Base-by-base conservation (phyloP, 352 stramenopile genomes). In the Phytophthora boehmeriae region DNA sequence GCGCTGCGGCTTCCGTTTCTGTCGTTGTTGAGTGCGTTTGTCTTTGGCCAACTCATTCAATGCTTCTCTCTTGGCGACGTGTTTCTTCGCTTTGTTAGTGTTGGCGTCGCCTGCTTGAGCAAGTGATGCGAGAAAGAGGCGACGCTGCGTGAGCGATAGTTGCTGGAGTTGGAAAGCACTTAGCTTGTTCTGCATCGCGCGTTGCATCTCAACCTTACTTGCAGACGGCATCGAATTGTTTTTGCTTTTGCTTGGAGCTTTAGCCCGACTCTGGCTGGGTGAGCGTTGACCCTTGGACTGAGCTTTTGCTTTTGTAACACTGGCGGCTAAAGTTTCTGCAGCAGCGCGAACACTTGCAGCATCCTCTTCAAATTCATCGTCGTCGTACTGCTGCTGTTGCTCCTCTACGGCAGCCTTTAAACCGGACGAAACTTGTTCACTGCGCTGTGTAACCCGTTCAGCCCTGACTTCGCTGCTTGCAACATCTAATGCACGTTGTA, bases 111-210 rank as follows among this genome's bases (percentile, higher is more conserved):
- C 30, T 38, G n/a, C 35, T 53, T 74, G 60, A 0, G 59, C 71
- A 13, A 92, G 49, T 41, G 80, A 89, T 10, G 80, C 77, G 5
- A 88, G 71, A 47, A 92, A 83, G 9, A 90, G 65, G 4, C 83
- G 80, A 20, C 69, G 54, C 52, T 92, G 80, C 4, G 78, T 88
- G 34, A 79, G 45, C 51, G 83, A 79, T 30, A 92, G 61, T 48
- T 89, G 77, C 13, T 78, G 44, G 42, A 76, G 72, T 63, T 92
- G 83, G 65, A 86, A 90, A 14, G 62, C 54, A 41, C 77, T 89
- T 9, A 92, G 63, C 41, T 82, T 70, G 38, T 90, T 73, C 13
- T 86, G 75, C 54, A 88, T 73, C 5, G 78, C 73, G 36, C 72
- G 70, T 44, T 71, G 59, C 49, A 66, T 39, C 34, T 69, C 48